A percentile compares a stretch with the other conserved stretches of the same genome.
phyloP scores from a whole-genome alignment of 2,329 filamentous ascomycete genomes.

The Cordyceps tenuipes region DNA sequence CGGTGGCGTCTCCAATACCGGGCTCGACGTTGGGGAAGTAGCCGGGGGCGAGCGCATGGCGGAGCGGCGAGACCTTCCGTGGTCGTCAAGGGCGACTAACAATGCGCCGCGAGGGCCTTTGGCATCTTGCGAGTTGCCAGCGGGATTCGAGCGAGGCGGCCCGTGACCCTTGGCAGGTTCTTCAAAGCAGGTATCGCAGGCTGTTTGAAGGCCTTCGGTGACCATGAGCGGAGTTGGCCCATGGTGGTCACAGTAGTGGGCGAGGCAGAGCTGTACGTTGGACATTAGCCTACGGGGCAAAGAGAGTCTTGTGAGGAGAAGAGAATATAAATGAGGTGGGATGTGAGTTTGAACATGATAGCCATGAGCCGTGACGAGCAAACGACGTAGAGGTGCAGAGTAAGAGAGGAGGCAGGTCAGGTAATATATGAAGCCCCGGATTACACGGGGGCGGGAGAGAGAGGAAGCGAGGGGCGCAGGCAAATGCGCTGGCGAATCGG shows the following conservation, averaged over 20 bases:
- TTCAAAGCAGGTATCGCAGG: constrained; percentile 52
- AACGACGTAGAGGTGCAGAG: not conserved
- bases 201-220: constrained; percentile 55
- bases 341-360: constrained; percentile 1
- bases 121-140: constrained; percentile 31
- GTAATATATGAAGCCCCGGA: constrained; percentile 7
- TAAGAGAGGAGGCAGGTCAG: not conserved
- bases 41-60: constrained; percentile 22
- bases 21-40: constrained; percentile 25
- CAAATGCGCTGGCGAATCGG: not conserved
- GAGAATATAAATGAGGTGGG: constrained; percentile 5
- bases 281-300: constrained; percentile 22
- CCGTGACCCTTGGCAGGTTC: constrained; percentile 21
- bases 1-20: constrained; percentile 48
- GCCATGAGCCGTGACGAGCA: not conserved
- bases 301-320: not conserved
- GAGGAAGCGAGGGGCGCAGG: not conserved
- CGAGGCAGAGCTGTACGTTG: constrained; percentile 53
- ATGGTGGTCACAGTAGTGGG: constrained; percentile 63
- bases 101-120: constrained; percentile 38
- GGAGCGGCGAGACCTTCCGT: constrained; percentile 34
- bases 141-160: constrained; percentile 33
- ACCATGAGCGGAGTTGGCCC: constrained; percentile 63
- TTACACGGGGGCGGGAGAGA: constrained; percentile 3
- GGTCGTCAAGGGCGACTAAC: constrained; percentile 35